Evolutionary conservation across 2,329 filamentous ascomycete genomes (phyloP).

Genomic region (Stemphylium lycopersici): DNA sequence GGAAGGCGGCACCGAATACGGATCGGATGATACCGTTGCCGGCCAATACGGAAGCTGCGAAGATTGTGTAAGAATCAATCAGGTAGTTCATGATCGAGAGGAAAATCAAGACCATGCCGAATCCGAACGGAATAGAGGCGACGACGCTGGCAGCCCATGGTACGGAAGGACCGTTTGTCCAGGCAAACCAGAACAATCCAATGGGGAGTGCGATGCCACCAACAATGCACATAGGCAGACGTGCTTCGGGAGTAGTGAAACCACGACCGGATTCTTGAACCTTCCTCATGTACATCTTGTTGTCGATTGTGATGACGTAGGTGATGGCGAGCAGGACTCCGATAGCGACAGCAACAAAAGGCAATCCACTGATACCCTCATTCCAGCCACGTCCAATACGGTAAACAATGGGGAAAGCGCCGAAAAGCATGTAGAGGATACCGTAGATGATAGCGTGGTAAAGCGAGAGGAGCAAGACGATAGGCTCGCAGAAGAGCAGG

Average conservation of each 20-base stretch:
- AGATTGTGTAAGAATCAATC: conserved; percentile 67
- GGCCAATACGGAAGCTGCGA: conserved; percentile 75
- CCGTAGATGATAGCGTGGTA: conserved; percentile 65
- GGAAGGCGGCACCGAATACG: conserved; percentile 78
- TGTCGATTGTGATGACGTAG: conserved; percentile 54
- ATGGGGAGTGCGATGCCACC: conserved; percentile 66
- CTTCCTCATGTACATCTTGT: conserved; percentile 46
- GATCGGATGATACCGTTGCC: conserved; percentile 82
- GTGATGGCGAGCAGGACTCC: conserved; percentile 67
- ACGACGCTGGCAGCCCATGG: conserved; percentile 64
- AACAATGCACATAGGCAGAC: conserved; percentile 66
- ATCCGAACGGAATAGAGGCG: conserved; percentile 61
- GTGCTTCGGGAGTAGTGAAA: conserved; percentile 69
- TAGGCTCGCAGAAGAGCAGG: conserved; percentile 72
- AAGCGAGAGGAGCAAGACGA: conserved; percentile 67
- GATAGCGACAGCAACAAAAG: conserved; percentile 72
- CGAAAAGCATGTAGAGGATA: conserved; percentile 58
- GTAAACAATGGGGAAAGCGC: conserved; percentile 66
- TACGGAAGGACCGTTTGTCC: conserved; percentile 56
- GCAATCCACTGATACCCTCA: conserved; percentile 45
- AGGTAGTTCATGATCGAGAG: conserved; percentile 56
- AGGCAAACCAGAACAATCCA: conserved; percentile 53
- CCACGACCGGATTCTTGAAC: conserved; percentile 57
- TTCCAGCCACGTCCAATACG: conserved; percentile 53
- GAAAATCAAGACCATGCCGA: conserved; percentile 70